A percentile compares a stretch with the other conserved stretches of the same genome.
phyloP scores from a whole-genome alignment of 139 green algal genomes.

The Spirogloea muscicola region DNA sequence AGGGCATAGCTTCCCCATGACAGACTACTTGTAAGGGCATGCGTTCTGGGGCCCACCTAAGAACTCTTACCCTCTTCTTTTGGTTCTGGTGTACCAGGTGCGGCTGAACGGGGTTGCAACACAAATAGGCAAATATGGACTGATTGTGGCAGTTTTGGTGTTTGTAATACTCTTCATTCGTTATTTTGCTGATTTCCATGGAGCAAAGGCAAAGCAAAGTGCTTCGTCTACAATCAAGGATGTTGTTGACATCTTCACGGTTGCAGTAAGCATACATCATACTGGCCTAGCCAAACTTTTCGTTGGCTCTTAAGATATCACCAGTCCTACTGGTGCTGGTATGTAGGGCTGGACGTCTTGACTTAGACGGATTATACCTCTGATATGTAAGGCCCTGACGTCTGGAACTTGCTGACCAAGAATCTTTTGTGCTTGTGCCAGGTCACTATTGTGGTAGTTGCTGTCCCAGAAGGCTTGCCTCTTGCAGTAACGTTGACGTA shows the following conservation, averaged over 20 bases:
- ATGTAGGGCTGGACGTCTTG: not conserved
- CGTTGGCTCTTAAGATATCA: too few species aligned
- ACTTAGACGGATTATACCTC: not conserved
- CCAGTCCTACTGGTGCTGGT: too few species aligned
- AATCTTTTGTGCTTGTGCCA: too few species aligned
- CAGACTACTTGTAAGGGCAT: too few species aligned
- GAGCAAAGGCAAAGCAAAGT: slow-evolving; percentile 2
- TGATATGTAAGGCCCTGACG: not conserved
- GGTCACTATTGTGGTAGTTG: slow-evolving; percentile 85
- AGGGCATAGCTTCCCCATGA: too few species aligned
- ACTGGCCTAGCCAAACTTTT: too few species aligned
- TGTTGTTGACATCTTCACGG: slow-evolving; percentile 22
- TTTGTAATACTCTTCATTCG: slow-evolving; percentile 75
- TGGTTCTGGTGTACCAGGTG: too few species aligned
- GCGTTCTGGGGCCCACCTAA: too few species aligned
- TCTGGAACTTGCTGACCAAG: not conserved
- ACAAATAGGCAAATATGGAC: slow-evolving; percentile 84
- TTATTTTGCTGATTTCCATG: slow-evolving; percentile 7
- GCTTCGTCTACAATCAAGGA: slow-evolving; percentile 12
- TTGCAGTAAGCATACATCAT: not conserved
- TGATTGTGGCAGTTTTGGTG: slow-evolving; percentile 75
- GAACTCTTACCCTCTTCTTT: too few species aligned
- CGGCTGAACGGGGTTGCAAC: slow-evolving; percentile 61
- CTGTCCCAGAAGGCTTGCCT: slow-evolving; percentile 80
- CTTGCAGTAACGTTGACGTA: slow-evolving; percentile 61